Base-by-base conservation (phyloP, 768 basidiomycete genomes). In the Infundibulicybe gibba region DNA sequence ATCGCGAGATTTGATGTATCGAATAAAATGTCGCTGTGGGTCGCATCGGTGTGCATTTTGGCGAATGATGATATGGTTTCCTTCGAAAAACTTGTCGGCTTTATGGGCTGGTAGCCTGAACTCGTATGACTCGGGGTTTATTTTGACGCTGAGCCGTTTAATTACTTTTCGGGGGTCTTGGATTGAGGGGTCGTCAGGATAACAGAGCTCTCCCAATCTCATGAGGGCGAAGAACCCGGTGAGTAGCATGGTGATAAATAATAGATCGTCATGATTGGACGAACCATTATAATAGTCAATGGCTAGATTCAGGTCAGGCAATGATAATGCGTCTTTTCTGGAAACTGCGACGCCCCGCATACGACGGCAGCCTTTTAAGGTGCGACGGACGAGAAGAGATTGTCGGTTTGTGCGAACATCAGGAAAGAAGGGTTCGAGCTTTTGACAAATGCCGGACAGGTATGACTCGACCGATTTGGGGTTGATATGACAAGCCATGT, bases 361-460 rank as follows among this genome's bases (percentile, higher is more conserved):
- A 2, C 54, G 45, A 11, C 49, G 49, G 45, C 54, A 60, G 5
- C 68, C 68, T 0, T 15, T 10, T 0, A 68, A 44, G 0, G 66
- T 66, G 4, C 51, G 41, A 0, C 19, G 6, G 1, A 71, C 68
- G 0, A 71, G 49, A 0, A 34, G 30, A 14, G 49, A 45, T 3
- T 48, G 32, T 2, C 61, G 56, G 13, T 41, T 31, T 0, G 10
- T n/a, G 0, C 61, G 57, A 2, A 67, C 57, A 1, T 52, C 8
- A 1, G 71, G 70, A 51, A 55, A 74, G 21, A 51, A 49, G 0
- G 53, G 32, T 44, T 68, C 60, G 5, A 72, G 60, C 40, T 61
- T 55, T 30, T 59, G 60, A 47, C 61, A 61, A 13, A 72, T 68
- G 12, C 71, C 69, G 0, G 68, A 66, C 2, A 75, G 56, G 52